These are phyloP conservation scores for Spathaspora sp. DNA, from an alignment of 1,139 yeast species.

Conservation along the genomic window DNA sequence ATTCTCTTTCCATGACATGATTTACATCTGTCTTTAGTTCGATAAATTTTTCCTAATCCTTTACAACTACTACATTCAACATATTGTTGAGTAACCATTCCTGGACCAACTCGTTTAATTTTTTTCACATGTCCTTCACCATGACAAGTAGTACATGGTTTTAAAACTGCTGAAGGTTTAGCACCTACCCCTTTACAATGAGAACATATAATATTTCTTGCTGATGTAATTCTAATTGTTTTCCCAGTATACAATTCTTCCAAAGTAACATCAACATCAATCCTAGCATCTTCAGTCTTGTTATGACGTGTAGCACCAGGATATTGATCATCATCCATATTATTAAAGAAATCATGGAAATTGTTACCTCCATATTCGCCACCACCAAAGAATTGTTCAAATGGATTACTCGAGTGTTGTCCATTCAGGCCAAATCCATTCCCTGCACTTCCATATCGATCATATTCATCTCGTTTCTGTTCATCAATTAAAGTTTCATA, in stretches of 20 bases:
- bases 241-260: conserved; percentile 85
- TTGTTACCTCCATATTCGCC: conserved; percentile 60
- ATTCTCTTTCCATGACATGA: conserved; percentile 68
- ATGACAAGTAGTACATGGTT: conserved; percentile 63
- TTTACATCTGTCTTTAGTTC: conserved; percentile 74
- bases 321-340: conserved; percentile 37
- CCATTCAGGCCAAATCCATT: conserved; percentile 11
- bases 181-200: conserved; percentile 78
- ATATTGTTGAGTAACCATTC: conserved; percentile 64
- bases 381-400: conserved; percentile 36
- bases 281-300: conserved; percentile 63
- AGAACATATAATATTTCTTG: conserved; percentile 70
- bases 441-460: conserved; percentile 50
- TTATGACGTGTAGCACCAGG: conserved; percentile 9
- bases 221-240: conserved; percentile 69
- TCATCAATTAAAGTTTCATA: conserved; percentile 75
- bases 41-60: conserved; percentile 66
- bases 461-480: conserved; percentile 53
- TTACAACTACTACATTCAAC: conserved; percentile 69
- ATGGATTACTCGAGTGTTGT: conserved; percentile 38
- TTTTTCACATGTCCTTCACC: conserved; percentile 69
- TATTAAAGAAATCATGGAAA: conserved; percentile 67
- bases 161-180: conserved; percentile 53
- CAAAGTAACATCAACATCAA: conserved; percentile 63
- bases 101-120: conserved; percentile 71